A percentile compares a stretch with the other conserved stretches of the same genome.
Evolutionary conservation across 139 green algal genomes (phyloP).

Genomic region (Chlamydomonas applanata): DNA sequence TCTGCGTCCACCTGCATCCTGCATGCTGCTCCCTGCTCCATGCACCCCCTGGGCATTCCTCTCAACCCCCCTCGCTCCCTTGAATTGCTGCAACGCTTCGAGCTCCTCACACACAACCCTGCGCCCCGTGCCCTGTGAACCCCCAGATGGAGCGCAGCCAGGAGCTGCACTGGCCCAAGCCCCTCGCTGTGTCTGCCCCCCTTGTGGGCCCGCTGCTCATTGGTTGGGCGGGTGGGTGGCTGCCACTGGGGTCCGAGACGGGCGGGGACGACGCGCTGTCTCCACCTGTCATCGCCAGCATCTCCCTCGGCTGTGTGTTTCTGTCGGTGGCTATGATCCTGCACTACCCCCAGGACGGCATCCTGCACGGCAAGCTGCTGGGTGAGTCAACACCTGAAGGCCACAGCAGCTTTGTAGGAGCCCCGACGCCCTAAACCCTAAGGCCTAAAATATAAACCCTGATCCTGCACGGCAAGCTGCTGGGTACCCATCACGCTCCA

Average conservation of each 20-base stretch:
- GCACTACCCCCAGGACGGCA: conserved; percentile 15
- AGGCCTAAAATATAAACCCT: no score
- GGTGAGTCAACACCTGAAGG: no score
- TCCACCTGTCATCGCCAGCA: not conserved
- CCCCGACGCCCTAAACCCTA: no score
- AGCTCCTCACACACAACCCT: no score
- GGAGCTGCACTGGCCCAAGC: conserved; percentile 29
- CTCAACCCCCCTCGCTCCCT: no score
- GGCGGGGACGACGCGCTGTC: not conserved
- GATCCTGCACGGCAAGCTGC: no score
- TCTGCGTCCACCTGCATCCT: no score
- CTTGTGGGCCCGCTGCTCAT: conserved; percentile 27
- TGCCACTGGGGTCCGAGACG: not conserved
- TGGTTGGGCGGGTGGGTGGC: not conserved
- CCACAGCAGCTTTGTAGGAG: no score
- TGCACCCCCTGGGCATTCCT: not conserved
- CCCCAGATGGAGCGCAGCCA: conserved; percentile 5
- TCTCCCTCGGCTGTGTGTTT: not conserved
- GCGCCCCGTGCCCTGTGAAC: not conserved
- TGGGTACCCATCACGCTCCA: no score
- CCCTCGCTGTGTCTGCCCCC: conserved; percentile 29
- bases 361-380: conserved; percentile 18
- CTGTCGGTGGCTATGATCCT: not conserved
- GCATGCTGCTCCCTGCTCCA: no score
- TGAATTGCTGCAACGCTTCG: no score